phyloP scores from a whole-genome alignment of 2,329 filamentous ascomycete species.

The Calonectria hawksworthii region DNA sequence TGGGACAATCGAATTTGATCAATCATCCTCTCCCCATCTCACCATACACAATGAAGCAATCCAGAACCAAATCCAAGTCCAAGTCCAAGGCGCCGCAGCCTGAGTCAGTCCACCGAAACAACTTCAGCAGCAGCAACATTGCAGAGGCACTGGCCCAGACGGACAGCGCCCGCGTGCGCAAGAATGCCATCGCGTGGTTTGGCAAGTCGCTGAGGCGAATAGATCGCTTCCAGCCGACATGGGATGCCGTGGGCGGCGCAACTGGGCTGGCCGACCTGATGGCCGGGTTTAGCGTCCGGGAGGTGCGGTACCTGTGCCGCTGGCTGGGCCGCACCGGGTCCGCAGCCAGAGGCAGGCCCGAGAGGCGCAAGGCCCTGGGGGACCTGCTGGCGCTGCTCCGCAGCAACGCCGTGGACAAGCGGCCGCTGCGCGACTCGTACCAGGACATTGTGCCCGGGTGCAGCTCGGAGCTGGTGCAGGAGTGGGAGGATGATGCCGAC shows the following conservation, averaged over 20 bases:
- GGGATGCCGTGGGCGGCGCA: slow-evolving; percentile 42
- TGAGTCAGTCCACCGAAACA: neutral
- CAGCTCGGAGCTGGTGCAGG: slow-evolving; percentile 30
- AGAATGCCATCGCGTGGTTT: slow-evolving; percentile 35
- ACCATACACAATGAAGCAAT: neutral
- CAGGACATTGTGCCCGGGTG: slow-evolving; percentile 45
- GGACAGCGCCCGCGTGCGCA: slow-evolving; percentile 32
- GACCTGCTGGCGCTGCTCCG: slow-evolving; percentile 40
- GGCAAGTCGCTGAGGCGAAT: slow-evolving; percentile 38
- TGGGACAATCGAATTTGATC: neutral
- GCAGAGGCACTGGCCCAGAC: slow-evolving; percentile 32
- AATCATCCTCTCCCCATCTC: neutral
- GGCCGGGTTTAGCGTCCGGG: slow-evolving; percentile 43
- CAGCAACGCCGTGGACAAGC: slow-evolving; percentile 26
- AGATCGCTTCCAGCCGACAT: slow-evolving; percentile 37
- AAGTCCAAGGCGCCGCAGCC: neutral
- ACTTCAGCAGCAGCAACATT: slow-evolving; percentile 6
- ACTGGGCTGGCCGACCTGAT: slow-evolving; percentile 39
- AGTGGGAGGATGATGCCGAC: slow-evolving; percentile 31
- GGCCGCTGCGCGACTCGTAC: slow-evolving; percentile 39
- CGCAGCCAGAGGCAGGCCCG: slow-evolving; percentile 32
- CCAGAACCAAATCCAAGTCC: neutral
- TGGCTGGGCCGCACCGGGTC: slow-evolving; percentile 39
- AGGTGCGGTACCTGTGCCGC: slow-evolving; percentile 36
- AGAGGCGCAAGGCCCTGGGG: slow-evolving; percentile 38